Evolutionary conservation across 208 protist species (phyloP), one percentile per base, ranked within the genome.

Genomic region (Trypanosomatidae sp.): DNA sequence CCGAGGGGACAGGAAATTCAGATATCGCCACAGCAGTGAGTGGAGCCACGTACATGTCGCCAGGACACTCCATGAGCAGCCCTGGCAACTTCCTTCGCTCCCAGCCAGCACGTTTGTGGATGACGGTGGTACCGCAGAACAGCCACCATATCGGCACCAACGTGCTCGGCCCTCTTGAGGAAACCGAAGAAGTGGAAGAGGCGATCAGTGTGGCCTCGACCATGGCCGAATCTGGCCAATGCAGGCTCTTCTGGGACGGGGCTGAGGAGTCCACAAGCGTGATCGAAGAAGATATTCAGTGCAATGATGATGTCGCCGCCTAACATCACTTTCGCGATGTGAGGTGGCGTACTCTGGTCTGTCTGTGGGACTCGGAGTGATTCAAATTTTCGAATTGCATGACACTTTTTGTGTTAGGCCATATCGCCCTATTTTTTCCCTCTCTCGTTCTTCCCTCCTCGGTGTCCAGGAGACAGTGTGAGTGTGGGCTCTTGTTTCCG

Each of bases 281-380:
- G 30, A 47, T 71, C 25, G 66, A 71, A 56, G 50, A 71, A 19
- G 50, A 71, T 46, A 56, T 71, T n/a, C 66, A 46, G 49, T 36
- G 50, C 39, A 41, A 58, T 30, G 44, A 41, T 47, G 41, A 43
- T 28, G 13, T 17, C 28, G 60, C 36, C 41, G 33, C 41, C 39
- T 47, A 25, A 41, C 13, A 62, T 62, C 56, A 39, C 56, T 62
- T 39, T 62, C 12, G 55, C 13, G 13, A 13, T 19, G 30, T 30
- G 28, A 62, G 0, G 22, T 5, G 17, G n/a, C 8, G 13, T 41
- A 36, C 33, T n/a, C 58, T 30, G 36, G 30, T 62, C 19, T 60
- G 28, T 41, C 12, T 58, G 52, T 58, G 52, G 15, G 3, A 4
- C 10, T 6, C 25, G 52, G 50, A 28, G 22, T 6, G 10, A 39